Base-by-base conservation (phyloP, 2,329 filamentous ascomycete species). In the Penicillium sp. region DNA sequence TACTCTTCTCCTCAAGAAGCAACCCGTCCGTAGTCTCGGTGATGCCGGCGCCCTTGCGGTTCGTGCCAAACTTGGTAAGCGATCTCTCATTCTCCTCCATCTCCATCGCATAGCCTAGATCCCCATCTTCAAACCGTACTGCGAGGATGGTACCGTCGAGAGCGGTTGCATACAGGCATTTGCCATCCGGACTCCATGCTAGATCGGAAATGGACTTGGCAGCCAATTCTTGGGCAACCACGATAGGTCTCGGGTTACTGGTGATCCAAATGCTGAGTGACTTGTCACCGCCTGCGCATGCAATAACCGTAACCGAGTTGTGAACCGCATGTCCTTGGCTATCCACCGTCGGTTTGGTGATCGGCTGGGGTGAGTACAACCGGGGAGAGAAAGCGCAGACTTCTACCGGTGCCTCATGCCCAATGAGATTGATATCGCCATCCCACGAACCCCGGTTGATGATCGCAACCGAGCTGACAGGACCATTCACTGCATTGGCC, bases 221-320 rank as follows among this genome's bases (percentile, higher is more conserved):
- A 17, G 88, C 84, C 52, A 98, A 70, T 61, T 97, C 91, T 64
- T 95, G 88, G 9, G 89, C 78, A 45, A 97, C 89, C 19, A 96
- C 84, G 19, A 97, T 84, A 0, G 93, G 93, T 21, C 93, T 77
- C 0, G 93, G 90, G 22, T 88, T 95, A 63, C 89, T 95, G 1
- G 94, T 98, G 60, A 96, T 97, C 93, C 93, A 98, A 33, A 98
- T 85, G 62, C 88, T 96, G 37, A 98, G 72, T 2, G 90, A 93
- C 70, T 96, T 97, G 67, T 98, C 93, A 63, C 95, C 93, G 3
- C 93, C 94, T 6, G 91, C 93, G 54, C 91, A 97, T 7, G 94
- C 93, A 59, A 98, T 94, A 0, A 98, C 91, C 0, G 91, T 97
- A 3, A 96, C 88, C 15, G 82, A 77, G 63, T 72, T 58, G 54